Base-by-base conservation (phyloP, 176 grass and related monocot genomes). In the Avena eriantha region DNA sequence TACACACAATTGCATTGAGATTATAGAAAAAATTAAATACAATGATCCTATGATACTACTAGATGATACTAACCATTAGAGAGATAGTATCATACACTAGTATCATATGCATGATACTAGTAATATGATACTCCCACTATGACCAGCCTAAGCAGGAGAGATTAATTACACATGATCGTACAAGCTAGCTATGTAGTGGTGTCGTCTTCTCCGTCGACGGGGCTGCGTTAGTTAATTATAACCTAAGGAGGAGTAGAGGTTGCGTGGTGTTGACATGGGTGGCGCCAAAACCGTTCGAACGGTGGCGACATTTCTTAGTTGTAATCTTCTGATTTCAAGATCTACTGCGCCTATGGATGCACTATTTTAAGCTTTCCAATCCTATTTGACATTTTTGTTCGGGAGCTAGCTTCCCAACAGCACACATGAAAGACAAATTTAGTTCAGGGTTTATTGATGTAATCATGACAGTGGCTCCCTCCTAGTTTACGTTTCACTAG, bases 341-440 rank as follows among this genome's bases (percentile, higher is more conserved):
- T 80, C n/a, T 18, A 80, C 79, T 81, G 6, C 45, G 1, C 60
- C 15, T 51, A 47, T 67, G 24, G 79, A n/a, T 45, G 22, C 8
- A 24, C 14, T 11, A 29, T 47, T 63, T 49, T 50, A 75, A 2
- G 6, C 72, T 48, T 26, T 75, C 1, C 48, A 48, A 64, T 47
- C 43, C 31, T 67, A 67, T 81, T 45, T 67, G 79, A 81, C 45
- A 81, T 33, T 22, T 68, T 83, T 71, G 81, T 83, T 58, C 58
- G n/a, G 66, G 7, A 72, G 12, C 80, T 51, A 72, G 1, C 49
- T 33, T 71, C 24, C 65, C 66, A 69, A 83, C 34, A 83, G 10
- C n/a, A 57, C 53, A 73, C 8, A 73, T 73, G 67, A 43, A 73
- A 73, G 81, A 83, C 81, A 83, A 58, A 73, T 8, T 8, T 58